These are phyloP conservation scores for Russula vinacea DNA, from an alignment of 768 basidiomycete species.

Conservation along the genomic window DNA sequence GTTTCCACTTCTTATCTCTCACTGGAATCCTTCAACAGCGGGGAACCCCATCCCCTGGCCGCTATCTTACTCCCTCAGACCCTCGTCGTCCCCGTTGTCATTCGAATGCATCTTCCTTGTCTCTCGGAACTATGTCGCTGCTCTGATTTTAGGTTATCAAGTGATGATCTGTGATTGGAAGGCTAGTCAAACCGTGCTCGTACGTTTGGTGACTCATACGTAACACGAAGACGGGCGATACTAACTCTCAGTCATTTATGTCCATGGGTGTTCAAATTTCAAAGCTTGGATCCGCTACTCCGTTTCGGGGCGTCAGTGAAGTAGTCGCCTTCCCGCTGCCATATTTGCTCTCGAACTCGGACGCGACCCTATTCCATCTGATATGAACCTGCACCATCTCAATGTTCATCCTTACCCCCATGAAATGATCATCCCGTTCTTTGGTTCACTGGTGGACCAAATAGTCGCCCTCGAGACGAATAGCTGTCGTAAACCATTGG, in stretches of 20 bases:
- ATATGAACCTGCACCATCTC: background rate
- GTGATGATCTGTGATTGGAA: conserved; percentile 18
- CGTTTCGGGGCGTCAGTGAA: background rate
- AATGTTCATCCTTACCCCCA: conserved; percentile 10
- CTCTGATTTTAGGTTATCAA: background rate
- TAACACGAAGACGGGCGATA: background rate
- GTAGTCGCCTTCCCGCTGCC: background rate
- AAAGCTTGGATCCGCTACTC: background rate
- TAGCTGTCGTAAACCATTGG: background rate
- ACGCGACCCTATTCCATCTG: background rate
- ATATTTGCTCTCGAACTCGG: conserved; percentile 13
- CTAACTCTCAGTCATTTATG: conserved; percentile 1
- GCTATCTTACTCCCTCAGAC: background rate
- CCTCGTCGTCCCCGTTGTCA: too few relatives aligned
- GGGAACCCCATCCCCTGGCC: conserved; percentile 16
- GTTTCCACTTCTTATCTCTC: conserved; percentile 15
- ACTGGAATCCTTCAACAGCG: too few relatives aligned
- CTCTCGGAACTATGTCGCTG: conserved; percentile 2
- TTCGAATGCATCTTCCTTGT: too few relatives aligned
- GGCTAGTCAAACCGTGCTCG: conserved; percentile 13
- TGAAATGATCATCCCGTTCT: conserved; percentile 14
- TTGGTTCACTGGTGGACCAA: conserved; percentile 4
- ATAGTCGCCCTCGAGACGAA: conserved; percentile 8
- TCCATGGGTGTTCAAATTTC: background rate
- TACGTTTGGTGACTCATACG: conserved; percentile 9